Evolutionary conservation across 1,284 basidiomycete species (phyloP).

Genomic region (Cutaneotrichosporon curvatum): DNA sequence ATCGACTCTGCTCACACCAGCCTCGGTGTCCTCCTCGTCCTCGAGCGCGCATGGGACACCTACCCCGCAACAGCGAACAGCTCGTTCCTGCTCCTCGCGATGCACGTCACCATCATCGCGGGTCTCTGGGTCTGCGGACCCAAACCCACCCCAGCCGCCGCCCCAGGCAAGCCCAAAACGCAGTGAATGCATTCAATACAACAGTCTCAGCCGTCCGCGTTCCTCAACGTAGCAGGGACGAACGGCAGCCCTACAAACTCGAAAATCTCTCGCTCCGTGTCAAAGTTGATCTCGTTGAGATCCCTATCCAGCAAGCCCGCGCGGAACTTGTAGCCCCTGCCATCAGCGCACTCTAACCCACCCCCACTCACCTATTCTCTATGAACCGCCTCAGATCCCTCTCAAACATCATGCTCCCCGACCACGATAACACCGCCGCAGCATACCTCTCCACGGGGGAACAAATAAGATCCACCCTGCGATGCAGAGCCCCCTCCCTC

Average conservation of each 20-base stretch:
- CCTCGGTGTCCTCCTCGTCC: slow-evolving; percentile 54
- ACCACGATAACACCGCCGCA: slow-evolving; percentile 42
- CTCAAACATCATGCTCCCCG: slow-evolving; percentile 48
- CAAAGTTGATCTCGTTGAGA: slow-evolving; percentile 31
- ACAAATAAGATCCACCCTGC: slow-evolving; percentile 43
- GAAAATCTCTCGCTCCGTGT: slow-evolving; percentile 43
- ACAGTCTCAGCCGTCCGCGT: slow-evolving; percentile 36
- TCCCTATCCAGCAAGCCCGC: slow-evolving; percentile 28
- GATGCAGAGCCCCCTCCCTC: slow-evolving; percentile 21
- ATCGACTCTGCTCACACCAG: slow-evolving; percentile 47
- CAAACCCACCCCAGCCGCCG: no score
- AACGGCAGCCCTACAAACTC: slow-evolving; percentile 34
- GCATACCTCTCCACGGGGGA: slow-evolving; percentile 40
- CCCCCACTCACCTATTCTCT: slow-evolving; percentile 24
- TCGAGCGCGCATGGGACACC: slow-evolving; percentile 83
- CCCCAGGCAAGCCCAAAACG: no score
- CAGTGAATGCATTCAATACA: neutral
- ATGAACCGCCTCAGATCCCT: slow-evolving; percentile 41
- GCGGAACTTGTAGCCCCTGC: slow-evolving; percentile 40
- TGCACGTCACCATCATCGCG: slow-evolving; percentile 56
- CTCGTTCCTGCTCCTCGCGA: slow-evolving; percentile 57
- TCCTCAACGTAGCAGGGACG: slow-evolving; percentile 41
- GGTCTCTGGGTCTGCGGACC: slow-evolving; percentile 48
- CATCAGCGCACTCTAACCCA: neutral
- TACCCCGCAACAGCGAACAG: slow-evolving; percentile 72